Evolutionary conservation across 257 asterid species (phyloP).

Genomic region (Scutellaria barbata): DNA sequence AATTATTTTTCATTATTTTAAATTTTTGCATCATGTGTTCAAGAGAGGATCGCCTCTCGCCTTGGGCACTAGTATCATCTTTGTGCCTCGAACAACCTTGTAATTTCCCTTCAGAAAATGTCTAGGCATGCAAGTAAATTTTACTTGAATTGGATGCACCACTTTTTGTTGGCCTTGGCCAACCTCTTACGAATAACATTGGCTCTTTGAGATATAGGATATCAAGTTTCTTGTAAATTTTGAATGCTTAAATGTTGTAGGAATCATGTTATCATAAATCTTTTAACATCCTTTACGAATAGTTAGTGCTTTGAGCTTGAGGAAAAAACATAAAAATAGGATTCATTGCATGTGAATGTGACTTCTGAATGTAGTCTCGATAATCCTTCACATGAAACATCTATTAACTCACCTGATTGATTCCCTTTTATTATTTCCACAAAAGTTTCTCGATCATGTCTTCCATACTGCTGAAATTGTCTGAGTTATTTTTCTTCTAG

Average conservation of each 20-base stretch:
- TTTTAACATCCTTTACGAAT: background rate
- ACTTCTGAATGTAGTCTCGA: constrained; percentile 20
- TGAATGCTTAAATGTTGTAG: constrained; percentile 1
- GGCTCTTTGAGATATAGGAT: constrained; percentile 13
- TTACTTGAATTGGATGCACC: constrained; percentile 18
- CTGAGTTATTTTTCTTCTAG: constrained; percentile 49
- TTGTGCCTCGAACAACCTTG: background rate
- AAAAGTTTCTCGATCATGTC: constrained; percentile 24
- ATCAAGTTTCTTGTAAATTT: constrained; percentile 17
- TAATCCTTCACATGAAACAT: constrained; percentile 29
- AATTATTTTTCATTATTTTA: too few species aligned
- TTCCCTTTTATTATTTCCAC: constrained; percentile 26
- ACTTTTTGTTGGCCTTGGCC: background rate
- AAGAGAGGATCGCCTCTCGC: too few species aligned
- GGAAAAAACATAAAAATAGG: constrained; percentile 10
- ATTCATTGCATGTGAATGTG: constrained; percentile 31
- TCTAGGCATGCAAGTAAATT: background rate
- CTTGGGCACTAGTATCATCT: too few species aligned
- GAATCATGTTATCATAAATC: constrained; percentile 14
- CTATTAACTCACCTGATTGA: constrained; percentile 9
- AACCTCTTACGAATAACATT: background rate
- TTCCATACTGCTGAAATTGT: constrained; percentile 37
- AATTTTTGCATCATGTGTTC: too few species aligned
- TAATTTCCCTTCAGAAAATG: background rate
- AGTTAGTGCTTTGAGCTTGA: constrained; percentile 25